Conservation (phyloP, 2,329 filamentous ascomycete species). For the Neonectria sp. region DNA sequence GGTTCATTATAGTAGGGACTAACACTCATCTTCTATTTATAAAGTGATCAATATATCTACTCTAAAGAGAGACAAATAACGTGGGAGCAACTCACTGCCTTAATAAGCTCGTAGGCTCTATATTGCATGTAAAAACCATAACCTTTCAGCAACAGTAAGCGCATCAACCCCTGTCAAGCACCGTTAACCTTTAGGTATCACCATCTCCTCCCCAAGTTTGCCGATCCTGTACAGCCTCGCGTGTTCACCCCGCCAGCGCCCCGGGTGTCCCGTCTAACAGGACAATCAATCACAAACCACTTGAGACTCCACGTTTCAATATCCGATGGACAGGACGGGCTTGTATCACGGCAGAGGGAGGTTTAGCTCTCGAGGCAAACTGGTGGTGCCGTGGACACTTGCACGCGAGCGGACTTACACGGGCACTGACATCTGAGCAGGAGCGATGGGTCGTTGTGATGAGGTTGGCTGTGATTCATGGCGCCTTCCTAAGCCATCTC, state of each 20-base stretch:
- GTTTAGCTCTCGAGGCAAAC: neutral
- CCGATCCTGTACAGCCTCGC: neutral
- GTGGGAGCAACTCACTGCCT: no score
- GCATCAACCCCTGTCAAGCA: no score
- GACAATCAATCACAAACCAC: neutral
- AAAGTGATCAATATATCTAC: neutral
- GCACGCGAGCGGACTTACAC: neutral
- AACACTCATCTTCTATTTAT: no score
- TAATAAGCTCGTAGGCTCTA: neutral
- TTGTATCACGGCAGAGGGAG: neutral
- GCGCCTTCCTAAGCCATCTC: neutral
- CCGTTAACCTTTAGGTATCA: neutral
- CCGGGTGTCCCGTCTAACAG: neutral
- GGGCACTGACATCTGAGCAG: neutral
- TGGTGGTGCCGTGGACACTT: neutral
- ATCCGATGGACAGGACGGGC: neutral
- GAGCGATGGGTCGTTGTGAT: neutral
- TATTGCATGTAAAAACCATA: neutral
- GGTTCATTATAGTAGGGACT: no score
- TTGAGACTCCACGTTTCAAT: slow-evolving; percentile 1
- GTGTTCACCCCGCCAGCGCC: neutral
- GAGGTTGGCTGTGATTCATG: neutral
- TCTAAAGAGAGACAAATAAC: no score
- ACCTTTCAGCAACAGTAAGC: neutral
- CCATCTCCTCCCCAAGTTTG: neutral